Base-by-base conservation (phyloP, 495 filamentous ascomycete species). In the Chaetomium fimeti region DNA sequence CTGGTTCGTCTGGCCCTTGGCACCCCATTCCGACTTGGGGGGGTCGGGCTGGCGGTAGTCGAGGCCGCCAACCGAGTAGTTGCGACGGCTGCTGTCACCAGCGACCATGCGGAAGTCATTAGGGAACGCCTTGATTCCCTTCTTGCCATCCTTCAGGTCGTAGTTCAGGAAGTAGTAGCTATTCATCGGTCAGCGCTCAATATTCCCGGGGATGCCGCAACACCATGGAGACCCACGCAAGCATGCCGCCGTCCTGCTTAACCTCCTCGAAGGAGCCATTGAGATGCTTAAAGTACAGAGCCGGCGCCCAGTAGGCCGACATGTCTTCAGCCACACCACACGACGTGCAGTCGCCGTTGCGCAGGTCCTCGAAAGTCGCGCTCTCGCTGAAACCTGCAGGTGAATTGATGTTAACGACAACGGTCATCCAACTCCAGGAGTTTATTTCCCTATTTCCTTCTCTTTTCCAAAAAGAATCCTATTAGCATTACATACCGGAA, bases 81-180 rank as follows among this genome's bases (percentile, higher is more conserved):
- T 88, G 63, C 92, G 89, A 49, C 81, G 79, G 9, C 72, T 72
- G 57, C 71, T 79, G 73, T 93, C 85, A 20, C 93, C 93, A 57
- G 93, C 89, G 63, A 98, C 78, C 90, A 97, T 94, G 51, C 87
- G 85, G 79, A 98, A 96, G 51, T 83, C 81, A 1, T 80, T 68
- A 0, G 93, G 93, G 77, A 96, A 97, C 0, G 91, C 88, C 32
- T 80, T 81, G 67, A 96, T 80, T 3, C 36, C 38, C 4, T 32
- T 48, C 27, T 86, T 81, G 3, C 85, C 71, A 32, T 81, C 72
- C 63, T 75, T 76, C 22, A 66, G 61, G 47, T 79, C 81, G 12
- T 79, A 76, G 67, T 85, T 84, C 0, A 90, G 80, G 38, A 91
- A 82, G 69, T 96, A 94, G 76, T 96, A 96, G 3, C 88, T 72